Evolutionary conservation across 1,139 yeast species (phyloP), one percentile per base, ranked within the genome.

Genomic region (Petasospora fabianii): DNA sequence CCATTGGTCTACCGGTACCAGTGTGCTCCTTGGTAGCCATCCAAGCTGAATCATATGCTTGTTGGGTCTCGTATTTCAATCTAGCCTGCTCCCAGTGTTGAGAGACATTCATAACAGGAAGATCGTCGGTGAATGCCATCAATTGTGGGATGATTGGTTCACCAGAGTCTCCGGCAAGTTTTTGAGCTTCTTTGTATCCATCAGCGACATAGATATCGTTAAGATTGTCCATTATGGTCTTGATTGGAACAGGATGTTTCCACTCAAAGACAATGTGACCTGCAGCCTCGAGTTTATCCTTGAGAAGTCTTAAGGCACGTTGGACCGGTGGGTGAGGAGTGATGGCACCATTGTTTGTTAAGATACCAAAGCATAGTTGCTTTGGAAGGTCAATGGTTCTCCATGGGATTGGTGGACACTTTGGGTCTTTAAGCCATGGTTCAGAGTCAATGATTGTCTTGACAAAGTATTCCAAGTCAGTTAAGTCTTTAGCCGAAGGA

Each of bases 361-460:
- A 24, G n/a, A 51, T 35, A n/a, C 75, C 75, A 44, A 71, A 61
- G 3, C 64, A 62, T 21, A 68, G 43, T 35, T 72, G 61, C 31
- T 59, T 47, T 6, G 52, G 54, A 1, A 41, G 18, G 6, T 44
- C 70, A 65, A 50, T 64, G 58, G 68, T 61, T 57, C 74, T 72
- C 85, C 85, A 79, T 12, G 74, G 72, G 42, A 77, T 55, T 26
- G 77, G 78, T 15, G 77, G 59, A 32, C 71, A 43, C 41, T 68
- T 66, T 10, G 75, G 74, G 53, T 80, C 85, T 8, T 57, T 46
- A 17, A 69, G 65, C 88, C 90, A 83, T 16, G 92, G 90, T 56
- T 80, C 66, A 39, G 73, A 69, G 34, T 68, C 69, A 52, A 81
- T 64, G 42, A 77, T 66, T 12, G 64, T 48, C 46, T 75, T 75